Evolutionary conservation across 2,329 filamentous ascomycete species (phyloP).

Genomic region (Colletotrichum graminicola): DNA sequence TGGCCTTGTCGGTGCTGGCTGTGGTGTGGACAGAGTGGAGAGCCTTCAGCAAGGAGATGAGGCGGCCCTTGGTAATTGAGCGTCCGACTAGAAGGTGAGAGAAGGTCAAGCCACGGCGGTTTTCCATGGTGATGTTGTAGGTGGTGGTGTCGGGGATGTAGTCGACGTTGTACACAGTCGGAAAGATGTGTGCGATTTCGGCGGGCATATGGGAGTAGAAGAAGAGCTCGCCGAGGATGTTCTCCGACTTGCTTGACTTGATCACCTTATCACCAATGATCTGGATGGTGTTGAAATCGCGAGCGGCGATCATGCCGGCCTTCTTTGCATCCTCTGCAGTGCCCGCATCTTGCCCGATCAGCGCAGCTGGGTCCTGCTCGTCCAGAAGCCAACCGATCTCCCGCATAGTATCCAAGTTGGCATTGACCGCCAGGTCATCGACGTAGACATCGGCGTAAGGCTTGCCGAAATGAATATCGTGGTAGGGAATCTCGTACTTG

Average conservation of each 20-base stretch:
- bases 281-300: constrained; percentile 50
- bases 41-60: constrained; percentile 44
- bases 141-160: constrained; percentile 46
- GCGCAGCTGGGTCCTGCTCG: constrained; percentile 42
- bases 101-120: constrained; percentile 47
- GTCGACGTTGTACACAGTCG: constrained; percentile 46
- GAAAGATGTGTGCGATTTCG: constrained; percentile 44
- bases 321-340: constrained; percentile 44
- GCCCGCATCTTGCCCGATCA: constrained; percentile 38
- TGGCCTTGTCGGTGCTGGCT: constrained; percentile 41
- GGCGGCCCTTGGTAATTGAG: constrained; percentile 48
- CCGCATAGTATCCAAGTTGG: constrained; percentile 48
- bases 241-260: constrained; percentile 49
- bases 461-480: constrained; percentile 50
- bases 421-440: constrained; percentile 47
- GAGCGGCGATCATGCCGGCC: constrained; percentile 47
- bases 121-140: constrained; percentile 49
- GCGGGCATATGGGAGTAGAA: constrained; percentile 50
- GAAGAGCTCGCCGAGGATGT: constrained; percentile 50
- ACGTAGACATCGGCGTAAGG: constrained; percentile 50
- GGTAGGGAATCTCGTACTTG: constrained; percentile 47
- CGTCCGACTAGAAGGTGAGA: constrained; percentile 49
- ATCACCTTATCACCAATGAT: constrained; percentile 48
- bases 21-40: constrained; percentile 46
- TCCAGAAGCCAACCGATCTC: constrained; percentile 50